Evolutionary conservation across 2,329 filamentous ascomycete genomes (phyloP).

Genomic region (Beauveria bassiana): DNA sequence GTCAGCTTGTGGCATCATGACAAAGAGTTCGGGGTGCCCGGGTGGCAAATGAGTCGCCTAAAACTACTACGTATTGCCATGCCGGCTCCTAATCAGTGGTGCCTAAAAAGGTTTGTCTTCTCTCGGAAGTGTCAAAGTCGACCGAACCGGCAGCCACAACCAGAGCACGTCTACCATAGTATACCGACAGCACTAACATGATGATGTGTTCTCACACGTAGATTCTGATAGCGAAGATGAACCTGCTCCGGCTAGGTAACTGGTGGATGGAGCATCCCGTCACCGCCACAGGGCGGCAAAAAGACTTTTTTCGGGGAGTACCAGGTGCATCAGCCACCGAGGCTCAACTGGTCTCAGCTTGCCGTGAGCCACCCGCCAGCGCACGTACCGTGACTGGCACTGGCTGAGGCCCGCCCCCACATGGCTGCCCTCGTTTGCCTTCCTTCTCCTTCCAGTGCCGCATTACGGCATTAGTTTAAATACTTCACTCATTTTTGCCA

Average conservation of each 20-base stretch:
- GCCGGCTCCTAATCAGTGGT: not conserved
- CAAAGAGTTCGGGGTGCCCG: not conserved
- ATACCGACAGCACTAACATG: not conserved
- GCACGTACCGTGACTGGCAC: not conserved
- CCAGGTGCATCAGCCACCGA: not conserved
- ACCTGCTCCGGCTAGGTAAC: not conserved
- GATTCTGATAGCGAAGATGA: not conserved
- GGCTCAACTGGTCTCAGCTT: not conserved
- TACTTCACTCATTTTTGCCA: not conserved
- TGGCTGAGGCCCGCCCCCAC: not conserved
- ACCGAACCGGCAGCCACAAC: not conserved
- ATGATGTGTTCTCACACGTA: no score
- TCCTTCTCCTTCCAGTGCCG: conserved; percentile 5
- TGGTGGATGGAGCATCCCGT: not conserved
- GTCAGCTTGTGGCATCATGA: not conserved
- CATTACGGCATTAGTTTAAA: not conserved
- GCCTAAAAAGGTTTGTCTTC: not conserved
- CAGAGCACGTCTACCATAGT: not conserved
- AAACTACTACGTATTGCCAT: not conserved
- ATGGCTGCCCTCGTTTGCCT: not conserved
- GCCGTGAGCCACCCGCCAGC: not conserved
- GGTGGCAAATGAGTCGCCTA: not conserved
- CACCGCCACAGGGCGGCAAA: conserved; percentile 1
- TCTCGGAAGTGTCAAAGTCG: not conserved
- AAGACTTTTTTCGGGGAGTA: not conserved